These are phyloP conservation scores for Phlyctochytrium bullatum DNA, from an alignment of 192 early-diverging fungal species.

Conservation along the genomic window DNA sequence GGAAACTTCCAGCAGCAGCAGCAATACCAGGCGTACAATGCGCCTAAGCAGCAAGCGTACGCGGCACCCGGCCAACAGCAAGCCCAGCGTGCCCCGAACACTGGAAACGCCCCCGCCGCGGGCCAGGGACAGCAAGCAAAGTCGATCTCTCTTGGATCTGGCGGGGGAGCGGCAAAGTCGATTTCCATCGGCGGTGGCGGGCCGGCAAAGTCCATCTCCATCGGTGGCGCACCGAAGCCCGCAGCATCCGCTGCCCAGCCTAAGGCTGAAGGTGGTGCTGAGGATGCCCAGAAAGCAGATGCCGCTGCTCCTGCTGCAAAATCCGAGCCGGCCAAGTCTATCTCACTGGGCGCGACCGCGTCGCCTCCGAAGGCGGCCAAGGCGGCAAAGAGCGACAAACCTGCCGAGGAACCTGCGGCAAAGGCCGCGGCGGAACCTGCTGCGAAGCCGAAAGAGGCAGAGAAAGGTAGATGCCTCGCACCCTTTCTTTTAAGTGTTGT, in stretches of 20 bases:
- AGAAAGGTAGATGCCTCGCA: too few relatives aligned
- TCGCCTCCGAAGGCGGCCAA: background rate
- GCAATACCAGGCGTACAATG: conserved; percentile 27
- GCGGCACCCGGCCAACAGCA: conserved; percentile 22
- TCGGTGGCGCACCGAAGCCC: too few relatives aligned
- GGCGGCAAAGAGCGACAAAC: background rate
- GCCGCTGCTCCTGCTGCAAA: conserved; percentile 3
- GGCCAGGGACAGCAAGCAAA: conserved; percentile 27
- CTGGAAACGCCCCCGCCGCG: conserved; percentile 29
- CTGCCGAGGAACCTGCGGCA: background rate
- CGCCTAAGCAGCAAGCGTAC: conserved; percentile 31
- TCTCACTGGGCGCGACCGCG: background rate
- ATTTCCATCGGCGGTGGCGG: conserved; percentile 21
- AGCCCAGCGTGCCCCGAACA: conserved; percentile 11
- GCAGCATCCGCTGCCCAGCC: too few relatives aligned
- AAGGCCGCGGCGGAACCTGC: conserved; percentile 1
- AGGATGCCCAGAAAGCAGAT: too few relatives aligned
- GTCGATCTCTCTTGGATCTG: conserved; percentile 15
- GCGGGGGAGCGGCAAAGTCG: conserved; percentile 19
- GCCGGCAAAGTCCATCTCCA: conserved; percentile 30
- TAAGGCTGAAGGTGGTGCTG: conserved; percentile 15
- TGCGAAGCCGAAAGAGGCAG: conserved; percentile 15
- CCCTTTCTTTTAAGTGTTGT: too few relatives aligned
- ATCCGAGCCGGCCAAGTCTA: background rate
- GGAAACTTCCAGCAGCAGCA: conserved; percentile 16